A percentile compares a stretch with the other conserved stretches of the same genome.
Conservation (phyloP, 371 early-diverging fungal species). For the Mucor plumbeus region DNA sequence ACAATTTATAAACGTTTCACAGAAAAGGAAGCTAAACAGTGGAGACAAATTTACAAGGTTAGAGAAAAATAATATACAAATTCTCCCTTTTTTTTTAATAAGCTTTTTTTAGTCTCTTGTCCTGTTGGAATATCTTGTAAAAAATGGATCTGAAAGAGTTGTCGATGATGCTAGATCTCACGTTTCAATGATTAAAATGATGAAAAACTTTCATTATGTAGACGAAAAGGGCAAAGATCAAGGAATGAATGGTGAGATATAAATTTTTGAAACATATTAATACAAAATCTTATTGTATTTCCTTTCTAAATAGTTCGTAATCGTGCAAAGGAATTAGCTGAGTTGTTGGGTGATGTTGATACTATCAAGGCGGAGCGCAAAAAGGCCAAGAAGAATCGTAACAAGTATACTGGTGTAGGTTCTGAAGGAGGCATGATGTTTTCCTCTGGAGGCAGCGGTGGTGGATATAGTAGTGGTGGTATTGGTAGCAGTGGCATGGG, state of each 20-base stretch:
- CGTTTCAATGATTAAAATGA: constrained; percentile 83
- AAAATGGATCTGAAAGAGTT: constrained; percentile 94
- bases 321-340: constrained; percentile 89
- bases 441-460: constrained; percentile 26
- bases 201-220: constrained; percentile 80
- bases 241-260: constrained; percentile 86
- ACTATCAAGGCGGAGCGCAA: constrained; percentile 83
- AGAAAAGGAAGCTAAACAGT: constrained; percentile 83
- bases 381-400: constrained; percentile 85
- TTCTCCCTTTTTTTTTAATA: not conserved
- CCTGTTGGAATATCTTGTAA: constrained; percentile 91
- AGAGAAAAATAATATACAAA: not conserved
- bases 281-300: not conserved
- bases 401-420: constrained; percentile 85
- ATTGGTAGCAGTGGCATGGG: constrained; percentile 38
- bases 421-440: constrained; percentile 42
- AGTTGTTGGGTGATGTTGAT: constrained; percentile 77
- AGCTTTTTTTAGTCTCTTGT: constrained; percentile 72
- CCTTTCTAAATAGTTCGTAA: constrained; percentile 70
- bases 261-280: not conserved
- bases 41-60: constrained; percentile 96
- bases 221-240: constrained; percentile 97
- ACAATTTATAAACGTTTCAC: constrained; percentile 86
- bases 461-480: constrained; percentile 13
- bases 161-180: constrained; percentile 86